Base-by-base conservation (phyloP, 2,329 filamentous ascomycete genomes). In the Hysterium pulicare region DNA sequence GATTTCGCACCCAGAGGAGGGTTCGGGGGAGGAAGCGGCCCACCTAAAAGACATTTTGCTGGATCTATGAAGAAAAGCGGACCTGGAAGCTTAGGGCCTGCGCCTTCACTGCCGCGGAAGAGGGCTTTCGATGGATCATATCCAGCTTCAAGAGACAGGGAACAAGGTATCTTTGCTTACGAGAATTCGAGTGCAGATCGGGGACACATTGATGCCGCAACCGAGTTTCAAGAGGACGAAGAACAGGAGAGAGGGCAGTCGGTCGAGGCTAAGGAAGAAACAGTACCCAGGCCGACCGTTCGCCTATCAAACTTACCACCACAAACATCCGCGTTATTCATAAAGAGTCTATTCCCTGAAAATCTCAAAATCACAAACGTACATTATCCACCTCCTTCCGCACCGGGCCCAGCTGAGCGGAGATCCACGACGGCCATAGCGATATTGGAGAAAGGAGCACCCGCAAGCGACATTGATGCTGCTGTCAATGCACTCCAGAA, bases 391-490 rank as follows among this genome's bases (percentile, higher is more conserved):
- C 78, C 82, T 3, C 68, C 77, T 0, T 60, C 69, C 10, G 76
- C 74, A 2, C 68, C 78, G 2, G 71, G 68, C 42, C 49, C 59
- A 10, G 76, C 72, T 2, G 86, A 90, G 52, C 78, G 85, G 45
- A 90, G 83, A 58, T 85, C 84, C 2, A 77, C 81, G 24, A 78
- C 87, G 13, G 89, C 89, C 4, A 88, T 95, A 54, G 85, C 93
- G 34, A 90, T 86, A 0, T 70, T 95, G 22, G 82, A 86, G 1
- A 82, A 86, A 44, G 87, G 93, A 50, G 93, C 89, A 0, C 81
- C 89, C 0, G 86, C 85, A 1, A 86, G 83, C 19, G 87, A 94
- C 43, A 90, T 96, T 41, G 90, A 96, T 57, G 76, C 81, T 3
- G 79, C 84, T 0, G 87, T 95, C 40, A 91, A 83, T 59, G 70